These are phyloP conservation scores for Talaromyces amestolkiae DNA, from an alignment of 2,329 filamentous ascomycete species.

Conservation along the genomic window DNA sequence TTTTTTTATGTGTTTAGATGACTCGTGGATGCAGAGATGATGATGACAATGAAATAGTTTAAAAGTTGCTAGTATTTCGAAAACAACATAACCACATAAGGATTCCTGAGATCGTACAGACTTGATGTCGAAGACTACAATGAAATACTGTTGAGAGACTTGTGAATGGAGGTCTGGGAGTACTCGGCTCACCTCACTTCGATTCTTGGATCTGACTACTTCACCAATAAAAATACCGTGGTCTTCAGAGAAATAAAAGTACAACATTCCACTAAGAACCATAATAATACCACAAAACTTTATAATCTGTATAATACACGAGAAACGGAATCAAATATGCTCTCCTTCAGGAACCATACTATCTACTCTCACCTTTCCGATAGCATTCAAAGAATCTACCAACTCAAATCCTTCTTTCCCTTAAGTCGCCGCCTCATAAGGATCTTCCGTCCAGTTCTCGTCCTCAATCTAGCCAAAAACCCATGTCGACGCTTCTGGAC, in stretches of 20 bases:
- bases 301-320: constrained; percentile 5
- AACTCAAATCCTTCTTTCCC: constrained; percentile 53
- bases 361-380: not conserved
- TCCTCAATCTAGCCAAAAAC: constrained; percentile 54
- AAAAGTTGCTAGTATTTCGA: constrained; percentile 10
- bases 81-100: not conserved
- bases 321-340: not conserved
- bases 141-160: too few species aligned
- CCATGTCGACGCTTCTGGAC: constrained; percentile 63
- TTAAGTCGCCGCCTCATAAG: constrained; percentile 55
- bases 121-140: too few species aligned
- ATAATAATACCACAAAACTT: not conserved
- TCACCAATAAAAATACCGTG: too few species aligned
- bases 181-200: too few species aligned
- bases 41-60: constrained; percentile 19
- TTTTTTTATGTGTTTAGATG: constrained; percentile 11
- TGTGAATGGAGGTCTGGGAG: too few species aligned
- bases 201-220: too few species aligned
- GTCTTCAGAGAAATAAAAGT: not conserved
- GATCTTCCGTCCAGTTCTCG: constrained; percentile 53
- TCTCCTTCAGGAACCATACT: not conserved
- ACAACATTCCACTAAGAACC: not conserved
- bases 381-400: constrained; percentile 35
- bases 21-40: constrained; percentile 15
- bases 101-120: too few species aligned